Conservation (phyloP, 345 rosid species). For the Euphorbia tirucalli region DNA sequence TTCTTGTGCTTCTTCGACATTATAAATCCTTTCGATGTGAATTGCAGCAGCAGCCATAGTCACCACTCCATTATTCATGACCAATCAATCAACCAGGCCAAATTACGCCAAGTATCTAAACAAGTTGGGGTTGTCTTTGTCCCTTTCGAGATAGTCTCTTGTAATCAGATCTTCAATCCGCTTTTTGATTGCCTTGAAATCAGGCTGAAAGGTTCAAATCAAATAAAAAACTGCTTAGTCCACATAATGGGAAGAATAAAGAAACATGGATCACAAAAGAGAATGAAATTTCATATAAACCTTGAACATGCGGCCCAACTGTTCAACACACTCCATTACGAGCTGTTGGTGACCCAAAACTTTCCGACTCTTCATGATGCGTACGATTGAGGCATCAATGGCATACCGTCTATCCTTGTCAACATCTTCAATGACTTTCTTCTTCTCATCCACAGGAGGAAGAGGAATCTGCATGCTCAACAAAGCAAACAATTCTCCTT, state of each 20-base stretch:
- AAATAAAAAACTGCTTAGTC: constrained; percentile 4
- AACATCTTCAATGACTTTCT: constrained; percentile 39
- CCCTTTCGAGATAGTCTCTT: constrained; percentile 41
- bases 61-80: constrained; percentile 15
- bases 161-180: constrained; percentile 41
- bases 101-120: constrained; percentile 36
- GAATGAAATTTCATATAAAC: constrained; percentile 10
- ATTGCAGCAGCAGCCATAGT: constrained; percentile 15
- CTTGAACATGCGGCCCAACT: constrained; percentile 38
- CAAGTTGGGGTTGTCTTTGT: constrained; percentile 31
- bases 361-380: constrained; percentile 52
- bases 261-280: neutral
- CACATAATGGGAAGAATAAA: neutral
- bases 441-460: constrained; percentile 38
- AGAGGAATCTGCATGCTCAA: constrained; percentile 36
- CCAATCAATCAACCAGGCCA: constrained; percentile 1
- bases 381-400: constrained; percentile 44
- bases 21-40: constrained; percentile 4
- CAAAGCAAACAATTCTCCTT: neutral
- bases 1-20: constrained; percentile 18
- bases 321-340: constrained; percentile 38
- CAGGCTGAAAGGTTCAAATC: constrained; percentile 34
- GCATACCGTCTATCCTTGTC: constrained; percentile 37
- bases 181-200: constrained; percentile 39
- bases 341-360: constrained; percentile 41